Percentiles rank a stretch among this genome's conserved stretches.
Evolutionary conservation across 331 rosid species (phyloP).

Genomic region (Dryas integrifolia): DNA sequence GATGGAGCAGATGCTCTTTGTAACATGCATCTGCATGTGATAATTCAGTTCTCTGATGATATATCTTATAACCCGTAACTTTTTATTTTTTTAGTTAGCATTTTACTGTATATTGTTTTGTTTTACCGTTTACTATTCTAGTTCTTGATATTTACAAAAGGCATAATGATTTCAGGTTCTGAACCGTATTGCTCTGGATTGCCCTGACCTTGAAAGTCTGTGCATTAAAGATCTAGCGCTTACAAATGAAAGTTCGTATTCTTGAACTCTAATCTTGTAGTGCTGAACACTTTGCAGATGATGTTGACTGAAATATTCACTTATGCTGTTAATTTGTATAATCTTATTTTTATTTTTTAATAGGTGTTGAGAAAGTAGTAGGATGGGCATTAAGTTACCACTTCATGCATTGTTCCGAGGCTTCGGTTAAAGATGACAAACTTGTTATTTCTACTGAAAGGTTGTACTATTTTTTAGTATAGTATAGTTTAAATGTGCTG

Average conservation of each 20-base stretch:
- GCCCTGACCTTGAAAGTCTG: slow-evolving; percentile 72
- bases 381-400: slow-evolving; percentile 92
- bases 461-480: slow-evolving; percentile 41
- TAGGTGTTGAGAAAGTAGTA: slow-evolving; percentile 78
- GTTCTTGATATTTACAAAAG: slow-evolving; percentile 15
- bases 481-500: not conserved
- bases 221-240: slow-evolving; percentile 79
- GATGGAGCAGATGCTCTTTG: not conserved
- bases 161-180: slow-evolving; percentile 67
- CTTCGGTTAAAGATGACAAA: slow-evolving; percentile 53
- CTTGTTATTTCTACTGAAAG: slow-evolving; percentile 71
- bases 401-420: slow-evolving; percentile 61
- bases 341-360: slow-evolving; percentile 3
- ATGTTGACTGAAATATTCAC: slow-evolving; percentile 18
- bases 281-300: slow-evolving; percentile 4
- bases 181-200: slow-evolving; percentile 60
- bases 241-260: slow-evolving; percentile 65
- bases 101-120: not conserved
- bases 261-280: slow-evolving; percentile 8
- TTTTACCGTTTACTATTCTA: not conserved
- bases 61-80: not conserved
- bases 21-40: not conserved
- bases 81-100: not conserved
- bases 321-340: slow-evolving; percentile 8
- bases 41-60: not conserved